phyloP scores from a whole-genome alignment of 2,329 filamentous ascomycete genomes.

The Talaromyces atroroseus region DNA sequence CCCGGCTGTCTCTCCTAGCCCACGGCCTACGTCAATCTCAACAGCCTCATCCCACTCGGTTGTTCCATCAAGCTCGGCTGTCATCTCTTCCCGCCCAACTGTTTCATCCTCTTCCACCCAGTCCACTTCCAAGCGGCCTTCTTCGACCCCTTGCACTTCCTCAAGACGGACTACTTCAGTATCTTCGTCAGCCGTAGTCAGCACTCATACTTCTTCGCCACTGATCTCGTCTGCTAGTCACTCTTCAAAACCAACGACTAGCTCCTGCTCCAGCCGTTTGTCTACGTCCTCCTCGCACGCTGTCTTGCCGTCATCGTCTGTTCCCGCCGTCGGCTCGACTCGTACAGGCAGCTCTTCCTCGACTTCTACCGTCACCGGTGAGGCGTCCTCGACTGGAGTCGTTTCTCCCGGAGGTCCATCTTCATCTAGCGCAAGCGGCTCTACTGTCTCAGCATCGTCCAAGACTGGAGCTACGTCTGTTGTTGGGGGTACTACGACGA shows the following conservation, averaged over 20 bases:
- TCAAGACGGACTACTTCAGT: neutral
- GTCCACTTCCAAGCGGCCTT: neutral
- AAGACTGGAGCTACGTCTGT: constrained; percentile 1
- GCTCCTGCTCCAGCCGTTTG: neutral
- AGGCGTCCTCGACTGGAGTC: constrained; percentile 1
- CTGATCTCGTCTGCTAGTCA: neutral
- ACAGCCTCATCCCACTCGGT: neutral
- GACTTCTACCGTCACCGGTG: neutral
- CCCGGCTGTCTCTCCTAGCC: neutral
- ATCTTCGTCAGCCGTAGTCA: neutral
- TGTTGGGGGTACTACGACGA: neutral
- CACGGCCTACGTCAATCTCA: constrained; percentile 1
- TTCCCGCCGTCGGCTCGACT: neutral
- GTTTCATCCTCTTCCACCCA: neutral
- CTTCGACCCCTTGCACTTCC: neutral
- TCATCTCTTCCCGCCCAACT: neutral
- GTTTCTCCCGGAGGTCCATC: constrained; percentile 2
- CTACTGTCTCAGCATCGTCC: neutral
- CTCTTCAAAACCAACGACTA: neutral
- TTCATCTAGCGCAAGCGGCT: neutral
- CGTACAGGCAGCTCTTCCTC: neutral
- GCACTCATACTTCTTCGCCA: neutral
- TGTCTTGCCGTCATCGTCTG: neutral
- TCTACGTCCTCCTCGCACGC: constrained; percentile 1
- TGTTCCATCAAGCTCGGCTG: neutral